Base-by-base conservation (phyloP, 192 early-diverging fungal species). In the Coemansia furcata region DNA sequence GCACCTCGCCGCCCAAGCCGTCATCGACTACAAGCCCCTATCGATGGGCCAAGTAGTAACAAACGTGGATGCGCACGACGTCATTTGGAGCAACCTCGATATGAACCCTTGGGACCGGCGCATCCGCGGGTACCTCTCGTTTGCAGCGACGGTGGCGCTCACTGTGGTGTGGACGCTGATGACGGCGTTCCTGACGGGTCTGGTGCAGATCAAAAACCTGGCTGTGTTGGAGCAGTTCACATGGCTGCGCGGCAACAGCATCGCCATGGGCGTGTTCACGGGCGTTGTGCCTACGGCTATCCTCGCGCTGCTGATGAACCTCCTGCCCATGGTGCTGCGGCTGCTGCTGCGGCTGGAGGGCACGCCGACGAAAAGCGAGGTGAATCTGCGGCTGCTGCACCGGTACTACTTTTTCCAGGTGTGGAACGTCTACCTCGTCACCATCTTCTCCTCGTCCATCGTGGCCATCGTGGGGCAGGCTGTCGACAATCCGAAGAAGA, bases 71-170 rank as follows among this genome's bases (percentile, higher is more conserved):
- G 87, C 90, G 0, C 71, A 89, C 23, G 92, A 97, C 75, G 78
- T 97, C 10, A 89, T 95, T 59, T 97, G 95, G 95, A 81, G 86
- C 11, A 95, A 95, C 70, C 84, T 94, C 59, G 89, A 89, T 63
- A 72, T 90, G 21, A 76, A 78, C 19, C 81, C 82, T 12, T 80
- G 81, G 29, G 67, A 84, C 37, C 84, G 90, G 17, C 76, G 90
- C 32, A 67, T 84, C 14, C 83, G 91, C 36, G 73, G 74, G 4
- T 57, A 89, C 55, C 44, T 91, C 10, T 87, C 89, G 46, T 67
- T 87, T 9, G 66, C 76, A 1, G 50, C 77, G 5, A 81, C 86
- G 0, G 67, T 88, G 6, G 89, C 78, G 3, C 77, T 97, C 69
- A 83, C 89, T 2, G 68, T 95, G 32, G 78, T 89, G 47, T 95